Percentiles rank a stretch among this genome's conserved stretches.
Evolutionary conservation across 495 filamentous ascomycete species (phyloP).

Genomic region (Aspergillus avenaceus): DNA sequence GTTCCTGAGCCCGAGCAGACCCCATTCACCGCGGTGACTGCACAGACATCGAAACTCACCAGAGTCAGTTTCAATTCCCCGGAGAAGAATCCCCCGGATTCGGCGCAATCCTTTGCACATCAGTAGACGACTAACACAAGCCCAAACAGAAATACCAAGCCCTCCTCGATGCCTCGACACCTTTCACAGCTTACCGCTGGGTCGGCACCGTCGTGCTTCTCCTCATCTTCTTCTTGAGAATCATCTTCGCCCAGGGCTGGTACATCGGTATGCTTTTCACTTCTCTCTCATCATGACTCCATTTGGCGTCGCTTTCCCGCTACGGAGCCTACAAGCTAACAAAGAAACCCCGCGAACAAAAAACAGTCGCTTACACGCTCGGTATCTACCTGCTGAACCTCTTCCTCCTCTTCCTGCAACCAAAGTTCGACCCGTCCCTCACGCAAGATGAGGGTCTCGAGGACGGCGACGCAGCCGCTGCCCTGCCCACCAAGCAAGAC

Average conservation of each 20-base stretch:
- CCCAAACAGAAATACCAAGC: constrained; percentile 88
- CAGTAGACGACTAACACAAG: constrained; percentile 2
- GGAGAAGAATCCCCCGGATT: not conserved
- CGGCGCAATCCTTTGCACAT: not conserved
- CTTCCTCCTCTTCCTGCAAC: constrained; percentile 96
- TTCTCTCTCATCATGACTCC: not conserved
- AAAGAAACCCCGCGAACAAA: constrained; percentile 7
- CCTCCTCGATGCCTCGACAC: constrained; percentile 87
- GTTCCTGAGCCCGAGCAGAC: constrained; percentile 73
- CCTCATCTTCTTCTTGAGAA: constrained; percentile 78
- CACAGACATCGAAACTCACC: constrained; percentile 71
- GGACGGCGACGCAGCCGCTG: constrained; percentile 69
- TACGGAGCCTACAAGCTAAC: not conserved
- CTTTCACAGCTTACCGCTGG: constrained; percentile 86
- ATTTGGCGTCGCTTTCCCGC: too few relatives aligned
- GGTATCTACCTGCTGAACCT: constrained; percentile 99
- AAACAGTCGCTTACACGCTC: constrained; percentile 87
- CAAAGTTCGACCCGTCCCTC: constrained; percentile 97
- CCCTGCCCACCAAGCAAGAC: constrained; percentile 87
- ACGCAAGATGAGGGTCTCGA: constrained; percentile 95
- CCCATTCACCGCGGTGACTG: constrained; percentile 78
- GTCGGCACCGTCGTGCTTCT: constrained; percentile 70
- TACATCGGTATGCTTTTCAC: constrained; percentile 74
- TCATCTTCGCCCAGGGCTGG: constrained; percentile 92
- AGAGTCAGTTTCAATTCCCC: constrained; percentile 49